Conservation (phyloP, 768 basidiomycete genomes). For the Suillus americanus region DNA sequence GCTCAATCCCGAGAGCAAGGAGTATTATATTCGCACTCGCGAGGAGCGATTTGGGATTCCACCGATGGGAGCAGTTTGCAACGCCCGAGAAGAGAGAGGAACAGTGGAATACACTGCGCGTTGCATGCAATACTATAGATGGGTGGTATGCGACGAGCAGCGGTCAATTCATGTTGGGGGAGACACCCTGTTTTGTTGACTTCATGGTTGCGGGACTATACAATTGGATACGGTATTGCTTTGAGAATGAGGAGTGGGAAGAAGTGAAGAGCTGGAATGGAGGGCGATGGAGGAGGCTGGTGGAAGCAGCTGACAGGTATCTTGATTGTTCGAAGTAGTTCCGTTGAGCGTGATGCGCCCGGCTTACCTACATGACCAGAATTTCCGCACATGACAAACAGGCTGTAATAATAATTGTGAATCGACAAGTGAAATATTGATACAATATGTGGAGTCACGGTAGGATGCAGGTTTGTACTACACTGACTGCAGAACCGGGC, state of each 20-base stretch:
- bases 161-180: constrained; percentile 12
- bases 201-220: constrained; percentile 20
- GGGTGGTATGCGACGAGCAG: constrained; percentile 12
- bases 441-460: constrained; percentile 15
- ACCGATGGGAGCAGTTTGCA: constrained; percentile 36
- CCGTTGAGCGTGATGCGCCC: background rate
- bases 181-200: constrained; percentile 20
- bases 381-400: background rate
- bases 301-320: constrained; percentile 19
- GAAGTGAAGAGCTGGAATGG: constrained; percentile 11
- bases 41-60: constrained; percentile 33
- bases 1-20: constrained; percentile 34
- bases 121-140: constrained; percentile 24
- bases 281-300: constrained; percentile 13
- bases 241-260: constrained; percentile 14
- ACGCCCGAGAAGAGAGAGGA: constrained; percentile 26
- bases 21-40: constrained; percentile 41
- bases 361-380: background rate
- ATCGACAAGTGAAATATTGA: constrained; percentile 18
- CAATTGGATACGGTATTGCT: constrained; percentile 10
- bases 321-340: constrained; percentile 8
- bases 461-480: background rate
- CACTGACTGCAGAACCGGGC: no score
- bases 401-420: background rate
- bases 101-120: constrained; percentile 39